Evolutionary conservation across 768 basidiomycete genomes (phyloP).

Genomic region (Lactifluus subvellereus): DNA sequence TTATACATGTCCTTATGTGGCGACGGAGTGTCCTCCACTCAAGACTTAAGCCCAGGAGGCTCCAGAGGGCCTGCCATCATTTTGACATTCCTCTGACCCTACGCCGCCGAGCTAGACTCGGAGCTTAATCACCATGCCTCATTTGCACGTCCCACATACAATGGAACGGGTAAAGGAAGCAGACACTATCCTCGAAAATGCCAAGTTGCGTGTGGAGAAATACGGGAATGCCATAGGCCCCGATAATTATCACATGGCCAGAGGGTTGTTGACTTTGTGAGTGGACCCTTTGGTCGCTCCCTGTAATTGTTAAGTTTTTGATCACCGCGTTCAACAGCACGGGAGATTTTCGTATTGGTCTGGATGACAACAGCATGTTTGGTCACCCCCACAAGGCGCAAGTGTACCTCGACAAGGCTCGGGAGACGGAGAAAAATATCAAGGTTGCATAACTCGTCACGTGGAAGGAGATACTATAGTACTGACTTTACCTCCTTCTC

Average conservation of each 20-base stretch:
- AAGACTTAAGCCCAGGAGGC: no score
- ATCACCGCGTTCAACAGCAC: background rate
- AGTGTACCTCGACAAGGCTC: constrained; percentile 3
- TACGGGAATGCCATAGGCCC: background rate
- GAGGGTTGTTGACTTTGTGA: constrained; percentile 1
- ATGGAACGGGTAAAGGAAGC: background rate
- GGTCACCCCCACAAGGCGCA: background rate
- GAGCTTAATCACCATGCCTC: background rate
- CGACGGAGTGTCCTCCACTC: no score
- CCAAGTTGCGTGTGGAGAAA: background rate
- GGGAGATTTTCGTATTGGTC: background rate
- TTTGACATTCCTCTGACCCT: background rate
- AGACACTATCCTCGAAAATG: background rate
- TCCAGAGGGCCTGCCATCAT: no score
- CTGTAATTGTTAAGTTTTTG: background rate
- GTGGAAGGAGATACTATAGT: background rate
- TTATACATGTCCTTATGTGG: no score
- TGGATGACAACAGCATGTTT: background rate
- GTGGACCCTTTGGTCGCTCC: background rate
- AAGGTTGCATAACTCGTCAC: background rate
- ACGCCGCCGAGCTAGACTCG: background rate
- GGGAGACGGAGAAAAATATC: background rate
- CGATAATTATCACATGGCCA: background rate
- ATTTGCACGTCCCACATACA: background rate
- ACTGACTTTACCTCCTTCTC: background rate